These are phyloP conservation scores for Ogataea minuta DNA, from an alignment of 805 yeast species.

Conservation along the genomic window DNA sequence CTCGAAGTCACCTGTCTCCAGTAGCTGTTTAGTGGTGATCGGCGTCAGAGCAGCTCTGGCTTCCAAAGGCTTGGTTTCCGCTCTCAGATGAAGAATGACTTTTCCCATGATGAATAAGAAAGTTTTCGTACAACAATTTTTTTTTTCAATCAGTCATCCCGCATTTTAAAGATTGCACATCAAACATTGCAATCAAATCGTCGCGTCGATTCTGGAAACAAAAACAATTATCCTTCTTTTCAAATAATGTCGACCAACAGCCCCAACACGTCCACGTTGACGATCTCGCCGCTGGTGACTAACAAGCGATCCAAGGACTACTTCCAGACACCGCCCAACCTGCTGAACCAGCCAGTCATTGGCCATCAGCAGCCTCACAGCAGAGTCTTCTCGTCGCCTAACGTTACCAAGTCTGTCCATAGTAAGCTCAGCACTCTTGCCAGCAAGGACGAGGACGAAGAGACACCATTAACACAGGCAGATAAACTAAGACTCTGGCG, in stretches of 20 bases:
- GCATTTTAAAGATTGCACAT: neutral
- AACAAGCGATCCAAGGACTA: slow-evolving; percentile 32
- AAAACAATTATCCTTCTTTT: slow-evolving; percentile 11
- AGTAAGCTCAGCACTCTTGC: slow-evolving; percentile 11
- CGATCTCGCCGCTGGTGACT: slow-evolving; percentile 65
- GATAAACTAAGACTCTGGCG: slow-evolving; percentile 89
- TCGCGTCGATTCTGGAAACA: slow-evolving; percentile 7
- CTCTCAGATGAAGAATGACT: slow-evolving; percentile 84
- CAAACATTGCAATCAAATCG: neutral
- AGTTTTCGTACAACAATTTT: neutral
- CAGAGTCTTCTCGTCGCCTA: slow-evolving; percentile 28
- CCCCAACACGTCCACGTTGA: slow-evolving; percentile 71
- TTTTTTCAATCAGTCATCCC: slow-evolving; percentile 5
- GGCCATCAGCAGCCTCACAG: slow-evolving; percentile 20
- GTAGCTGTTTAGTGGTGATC: slow-evolving; percentile 74
- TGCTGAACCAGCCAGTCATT: slow-evolving; percentile 15
- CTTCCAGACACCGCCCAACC: slow-evolving; percentile 37
- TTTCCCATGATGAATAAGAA: slow-evolving; percentile 18
- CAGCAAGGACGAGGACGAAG: slow-evolving; percentile 24
- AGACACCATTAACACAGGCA: slow-evolving; percentile 64
- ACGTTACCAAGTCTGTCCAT: slow-evolving; percentile 17
- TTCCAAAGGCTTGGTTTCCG: slow-evolving; percentile 95
- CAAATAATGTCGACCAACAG: slow-evolving; percentile 29
- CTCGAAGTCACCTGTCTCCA: slow-evolving; percentile 79
- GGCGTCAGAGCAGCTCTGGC: slow-evolving; percentile 98